Evolutionary conservation across 768 basidiomycete species (phyloP).

Genomic region (Mrakia hoshinonis): DNA sequence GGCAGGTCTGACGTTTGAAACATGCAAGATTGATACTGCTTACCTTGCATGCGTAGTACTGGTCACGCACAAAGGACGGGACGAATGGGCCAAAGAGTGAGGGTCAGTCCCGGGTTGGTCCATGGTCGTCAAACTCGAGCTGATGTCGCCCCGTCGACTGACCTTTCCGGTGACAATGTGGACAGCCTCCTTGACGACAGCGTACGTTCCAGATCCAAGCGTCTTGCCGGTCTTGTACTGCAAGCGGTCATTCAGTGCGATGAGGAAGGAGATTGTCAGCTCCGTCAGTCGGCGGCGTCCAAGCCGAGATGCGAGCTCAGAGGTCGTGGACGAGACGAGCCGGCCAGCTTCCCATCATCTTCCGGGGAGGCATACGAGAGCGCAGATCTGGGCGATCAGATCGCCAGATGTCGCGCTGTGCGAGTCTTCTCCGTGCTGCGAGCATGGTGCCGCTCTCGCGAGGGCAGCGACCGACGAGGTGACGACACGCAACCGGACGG

Average conservation of each 20-base stretch:
- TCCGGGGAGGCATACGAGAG: too few species aligned
- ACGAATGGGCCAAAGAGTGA: not conserved
- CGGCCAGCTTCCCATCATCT: not conserved
- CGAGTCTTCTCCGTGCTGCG: too few species aligned
- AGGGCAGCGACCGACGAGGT: too few species aligned
- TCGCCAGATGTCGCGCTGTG: too few species aligned
- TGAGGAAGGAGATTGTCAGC: not conserved
- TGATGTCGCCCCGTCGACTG: not conserved
- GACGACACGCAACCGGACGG: too few species aligned
- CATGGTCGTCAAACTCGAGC: not conserved
- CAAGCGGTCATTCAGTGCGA: not conserved
- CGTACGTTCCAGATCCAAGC: slow-evolving; percentile 85
- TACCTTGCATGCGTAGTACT: slow-evolving; percentile 98
- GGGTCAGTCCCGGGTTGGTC: not conserved
- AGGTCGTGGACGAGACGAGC: not conserved
- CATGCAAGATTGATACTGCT: not conserved
- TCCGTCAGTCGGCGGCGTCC: not conserved
- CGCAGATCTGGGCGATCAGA: too few species aligned
- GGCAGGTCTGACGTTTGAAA: not conserved
- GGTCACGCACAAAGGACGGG: not conserved
- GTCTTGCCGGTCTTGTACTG: slow-evolving; percentile 79
- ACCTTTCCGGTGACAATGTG: slow-evolving; percentile 30
- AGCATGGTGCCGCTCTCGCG: too few species aligned
- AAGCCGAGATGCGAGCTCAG: not conserved
- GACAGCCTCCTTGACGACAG: slow-evolving; percentile 60